These are phyloP conservation scores for Waltiozyma sp. DNA, from an alignment of 1,139 yeast genomes.

Conservation along the genomic window DNA sequence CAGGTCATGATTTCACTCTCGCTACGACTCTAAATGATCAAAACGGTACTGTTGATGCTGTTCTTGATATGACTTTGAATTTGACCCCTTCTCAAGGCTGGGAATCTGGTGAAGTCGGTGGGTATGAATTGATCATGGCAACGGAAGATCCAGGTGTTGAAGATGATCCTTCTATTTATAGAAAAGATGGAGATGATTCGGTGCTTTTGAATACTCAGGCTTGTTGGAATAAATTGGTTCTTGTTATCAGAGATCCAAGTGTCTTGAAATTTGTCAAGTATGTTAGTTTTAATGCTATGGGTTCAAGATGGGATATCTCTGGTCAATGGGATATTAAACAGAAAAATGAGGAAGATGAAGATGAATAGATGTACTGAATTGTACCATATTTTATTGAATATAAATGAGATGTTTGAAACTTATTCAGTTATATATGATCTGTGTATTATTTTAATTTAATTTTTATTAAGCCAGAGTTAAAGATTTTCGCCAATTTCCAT, in stretches of 20 bases:
- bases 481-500: too few species aligned
- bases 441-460: too few species aligned
- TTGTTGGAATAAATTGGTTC: constrained; percentile 65
- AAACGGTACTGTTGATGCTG: constrained; percentile 22
- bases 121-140: constrained; percentile 85
- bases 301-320: constrained; percentile 85
- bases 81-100: constrained; percentile 75
- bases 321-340: constrained; percentile 68
- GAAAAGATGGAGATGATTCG: constrained; percentile 44
- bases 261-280: constrained; percentile 88
- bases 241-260: constrained; percentile 75
- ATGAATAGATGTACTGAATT: constrained; percentile 6
- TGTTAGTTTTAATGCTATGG: constrained; percentile 78
- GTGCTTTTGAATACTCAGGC: constrained; percentile 77
- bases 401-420: background rate
- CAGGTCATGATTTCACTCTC: constrained; percentile 86
- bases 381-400: too few species aligned
- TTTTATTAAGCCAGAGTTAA: too few species aligned
- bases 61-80: constrained; percentile 52
- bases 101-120: constrained; percentile 86
- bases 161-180: constrained; percentile 37
- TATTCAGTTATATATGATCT: too few species aligned
- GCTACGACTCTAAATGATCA: constrained; percentile 59
- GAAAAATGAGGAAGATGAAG: constrained; percentile 22
- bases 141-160: constrained; percentile 40